A percentile compares a stretch with the other conserved stretches of the same genome.
phyloP scores from a whole-genome alignment of 1,139 yeast species.

The Nakaseomyces sp. region DNA sequence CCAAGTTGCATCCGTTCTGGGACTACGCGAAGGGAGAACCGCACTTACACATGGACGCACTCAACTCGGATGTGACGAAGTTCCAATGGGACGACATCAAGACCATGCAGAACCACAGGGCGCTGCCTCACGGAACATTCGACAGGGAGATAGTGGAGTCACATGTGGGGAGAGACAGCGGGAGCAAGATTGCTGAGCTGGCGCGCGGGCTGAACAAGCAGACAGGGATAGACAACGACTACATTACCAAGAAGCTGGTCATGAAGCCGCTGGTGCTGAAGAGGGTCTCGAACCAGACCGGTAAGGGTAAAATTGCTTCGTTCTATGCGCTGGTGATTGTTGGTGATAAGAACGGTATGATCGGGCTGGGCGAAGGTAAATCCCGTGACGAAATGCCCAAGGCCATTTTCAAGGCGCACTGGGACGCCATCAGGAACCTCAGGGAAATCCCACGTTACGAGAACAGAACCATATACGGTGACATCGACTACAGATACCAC shows the following conservation, averaged over 20 bases:
- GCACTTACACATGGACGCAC: constrained; percentile 34
- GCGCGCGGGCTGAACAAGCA: constrained; percentile 56
- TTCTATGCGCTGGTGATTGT: constrained; percentile 82
- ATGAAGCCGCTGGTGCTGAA: constrained; percentile 65
- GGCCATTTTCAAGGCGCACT: constrained; percentile 80
- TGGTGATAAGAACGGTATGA: constrained; percentile 89
- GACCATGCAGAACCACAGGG: constrained; percentile 26
- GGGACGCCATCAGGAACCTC: constrained; percentile 89
- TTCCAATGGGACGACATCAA: constrained; percentile 28
- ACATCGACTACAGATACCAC: constrained; percentile 73
- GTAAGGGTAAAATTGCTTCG: constrained; percentile 84
- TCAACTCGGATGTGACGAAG: constrained; percentile 32
- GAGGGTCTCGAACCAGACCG: constrained; percentile 84
- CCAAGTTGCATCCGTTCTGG: constrained; percentile 50
- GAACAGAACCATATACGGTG: constrained; percentile 83
- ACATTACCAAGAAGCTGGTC: constrained; percentile 49
- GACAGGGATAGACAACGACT: constrained; percentile 66
- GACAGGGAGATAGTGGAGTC: constrained; percentile 9
- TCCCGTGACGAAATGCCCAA: constrained; percentile 69
- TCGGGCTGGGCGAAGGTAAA: constrained; percentile 94
- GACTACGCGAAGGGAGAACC: constrained; percentile 40
- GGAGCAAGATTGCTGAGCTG: constrained; percentile 28
- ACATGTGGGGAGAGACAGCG: constrained; percentile 9
- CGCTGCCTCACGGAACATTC: constrained; percentile 35
- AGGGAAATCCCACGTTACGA: constrained; percentile 79